phyloP scores from a whole-genome alignment of 352 stramenopile genomes.

The Pythium insidiosum region DNA sequence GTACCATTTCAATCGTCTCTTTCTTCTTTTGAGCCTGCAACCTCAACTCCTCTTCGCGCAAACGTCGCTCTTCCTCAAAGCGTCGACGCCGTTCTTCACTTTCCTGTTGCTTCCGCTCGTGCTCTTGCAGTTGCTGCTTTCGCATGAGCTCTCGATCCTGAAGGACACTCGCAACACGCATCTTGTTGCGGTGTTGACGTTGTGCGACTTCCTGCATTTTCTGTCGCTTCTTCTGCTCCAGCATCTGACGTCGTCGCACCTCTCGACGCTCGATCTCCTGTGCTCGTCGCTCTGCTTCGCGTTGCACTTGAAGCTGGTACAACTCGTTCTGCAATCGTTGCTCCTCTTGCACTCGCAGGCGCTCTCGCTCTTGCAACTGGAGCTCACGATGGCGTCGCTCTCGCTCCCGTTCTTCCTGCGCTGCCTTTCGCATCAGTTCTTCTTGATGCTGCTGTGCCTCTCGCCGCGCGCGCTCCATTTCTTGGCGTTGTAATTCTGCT shows the following conservation, averaged over 20 bases:
- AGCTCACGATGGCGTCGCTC: constrained; percentile 31
- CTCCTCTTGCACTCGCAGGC: constrained; percentile 46
- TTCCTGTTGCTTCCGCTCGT: constrained; percentile 49
- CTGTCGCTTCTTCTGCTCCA: constrained; percentile 30
- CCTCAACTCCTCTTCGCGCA: constrained; percentile 37
- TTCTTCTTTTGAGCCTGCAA: constrained; percentile 41
- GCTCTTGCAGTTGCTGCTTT: constrained; percentile 33
- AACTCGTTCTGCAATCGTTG: constrained; percentile 37
- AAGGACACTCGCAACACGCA: constrained; percentile 51
- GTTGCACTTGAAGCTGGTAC: constrained; percentile 31
- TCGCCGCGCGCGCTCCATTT: constrained; percentile 31
- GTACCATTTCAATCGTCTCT: constrained; percentile 50
- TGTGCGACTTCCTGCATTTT: constrained; percentile 37
- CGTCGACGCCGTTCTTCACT: constrained; percentile 37
- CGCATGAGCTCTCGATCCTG: constrained; percentile 49
- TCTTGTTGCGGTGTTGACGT: constrained; percentile 63
- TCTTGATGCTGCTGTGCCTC: constrained; percentile 34
- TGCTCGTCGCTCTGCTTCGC: constrained; percentile 29
- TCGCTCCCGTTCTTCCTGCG: constrained; percentile 44
- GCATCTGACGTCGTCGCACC: constrained; percentile 27
- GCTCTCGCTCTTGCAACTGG: constrained; percentile 45
- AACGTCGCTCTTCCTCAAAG: constrained; percentile 20
- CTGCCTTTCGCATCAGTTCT: constrained; percentile 31
- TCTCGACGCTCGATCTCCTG: constrained; percentile 44
- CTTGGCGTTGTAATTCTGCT: constrained; percentile 34